Base-by-base conservation (phyloP, 2,329 filamentous ascomycete species). In the Colletotrichum sojae region DNA sequence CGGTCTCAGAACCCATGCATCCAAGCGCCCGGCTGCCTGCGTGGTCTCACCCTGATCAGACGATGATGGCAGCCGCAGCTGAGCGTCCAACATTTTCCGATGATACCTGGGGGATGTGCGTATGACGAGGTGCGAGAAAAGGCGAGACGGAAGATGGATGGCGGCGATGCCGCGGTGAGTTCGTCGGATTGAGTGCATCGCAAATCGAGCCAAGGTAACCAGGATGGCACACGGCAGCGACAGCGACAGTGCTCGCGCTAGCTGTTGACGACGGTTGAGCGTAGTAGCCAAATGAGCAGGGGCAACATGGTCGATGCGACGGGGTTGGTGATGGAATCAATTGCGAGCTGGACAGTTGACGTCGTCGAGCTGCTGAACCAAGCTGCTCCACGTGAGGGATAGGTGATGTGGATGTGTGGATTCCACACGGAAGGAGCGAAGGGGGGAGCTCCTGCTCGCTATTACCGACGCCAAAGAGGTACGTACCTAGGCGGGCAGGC, bases 1-100 rank as follows among this genome's bases (percentile, higher is more conserved):
- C 25, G 48, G 54, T 68, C 65, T 68, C 60, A 58, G 53, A 68
- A 39, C 40, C 60, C 40, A 58, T 58, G 65, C 48, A 40, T 20
- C 31, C 65, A 53, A 59, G 65, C 54, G 53, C 40, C 61, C 18
- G 61, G 40, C 51, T 63, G 51, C 20, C 16, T 53, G 48, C 31
- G 36, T 59, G 54, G 61, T 59, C 61, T 65, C 54, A 49, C 31
- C 43, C 10, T 40, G 36, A 65, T 65, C 48, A 54, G 54, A 59
- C 54, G 66, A 65, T 65, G 54, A 36, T 36, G 43, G 40, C 36
- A 27, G 43, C 31, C 4, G 54, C 48, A 43, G 58, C 62, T 15
- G 61, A 63, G 53, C 45, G 52, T 63, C 39, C 39, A 54, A 40
- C 16, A 54, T 20, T 39, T 39, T 18, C 20, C 15, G 22, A 59